Evolutionary conservation across 1,139 yeast species (phyloP).

Genomic region (Meyerozyma sp.): DNA sequence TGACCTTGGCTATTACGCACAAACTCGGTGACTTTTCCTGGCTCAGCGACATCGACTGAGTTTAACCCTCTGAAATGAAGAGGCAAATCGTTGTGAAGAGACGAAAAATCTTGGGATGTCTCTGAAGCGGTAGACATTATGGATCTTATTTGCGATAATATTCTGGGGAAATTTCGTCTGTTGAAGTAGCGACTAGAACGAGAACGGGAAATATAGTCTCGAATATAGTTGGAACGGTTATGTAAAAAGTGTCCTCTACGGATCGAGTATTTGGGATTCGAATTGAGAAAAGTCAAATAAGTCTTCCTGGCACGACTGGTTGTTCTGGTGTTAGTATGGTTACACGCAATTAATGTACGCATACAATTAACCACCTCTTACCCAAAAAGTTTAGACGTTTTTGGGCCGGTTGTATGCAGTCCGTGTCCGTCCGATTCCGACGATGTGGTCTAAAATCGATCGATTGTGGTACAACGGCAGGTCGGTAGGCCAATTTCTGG

Average conservation of each 20-base stretch:
- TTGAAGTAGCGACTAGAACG: background rate
- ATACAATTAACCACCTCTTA: background rate
- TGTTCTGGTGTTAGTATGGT: background rate
- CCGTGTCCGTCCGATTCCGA: background rate
- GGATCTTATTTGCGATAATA: background rate
- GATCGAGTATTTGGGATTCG: background rate
- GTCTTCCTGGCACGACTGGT: background rate
- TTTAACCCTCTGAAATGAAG: slow-evolving; percentile 77
- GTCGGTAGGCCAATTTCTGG: too few species aligned
- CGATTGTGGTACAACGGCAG: too few species aligned
- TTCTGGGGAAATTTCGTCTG: background rate
- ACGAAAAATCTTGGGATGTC: slow-evolving; percentile 18
- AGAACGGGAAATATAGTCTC: background rate
- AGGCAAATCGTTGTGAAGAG: slow-evolving; percentile 45
- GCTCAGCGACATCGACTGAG: slow-evolving; percentile 67
- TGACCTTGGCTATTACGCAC: slow-evolving; percentile 89
- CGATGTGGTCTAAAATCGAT: background rate
- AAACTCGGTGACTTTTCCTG: slow-evolving; percentile 72
- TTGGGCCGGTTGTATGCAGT: background rate
- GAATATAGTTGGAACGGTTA: background rate
- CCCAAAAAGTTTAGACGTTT: background rate
- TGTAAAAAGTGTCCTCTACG: background rate
- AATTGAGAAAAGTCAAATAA: background rate
- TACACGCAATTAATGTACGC: background rate
- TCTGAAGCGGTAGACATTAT: background rate